These are phyloP conservation scores for Mycena floridula DNA, from an alignment of 768 basidiomycete species.

Conservation along the genomic window DNA sequence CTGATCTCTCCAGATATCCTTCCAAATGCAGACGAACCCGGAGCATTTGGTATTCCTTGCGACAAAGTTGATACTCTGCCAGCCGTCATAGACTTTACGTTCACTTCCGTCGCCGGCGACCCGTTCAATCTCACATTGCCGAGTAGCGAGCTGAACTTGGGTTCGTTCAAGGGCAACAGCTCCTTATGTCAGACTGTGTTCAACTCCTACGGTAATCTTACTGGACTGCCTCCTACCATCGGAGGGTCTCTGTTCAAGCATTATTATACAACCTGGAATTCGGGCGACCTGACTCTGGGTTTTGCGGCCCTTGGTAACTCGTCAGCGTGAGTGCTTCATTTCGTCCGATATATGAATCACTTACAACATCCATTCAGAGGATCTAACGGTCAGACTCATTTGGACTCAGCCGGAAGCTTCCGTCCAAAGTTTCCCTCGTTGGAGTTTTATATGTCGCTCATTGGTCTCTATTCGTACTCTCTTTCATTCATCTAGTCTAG, in stretches of 20 bases:
- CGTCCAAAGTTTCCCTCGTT: too few species aligned
- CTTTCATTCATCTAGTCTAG: too few species aligned
- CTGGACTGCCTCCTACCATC: neutral
- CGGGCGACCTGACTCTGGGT: neutral
- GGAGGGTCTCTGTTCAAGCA: neutral
- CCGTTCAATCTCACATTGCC: neutral
- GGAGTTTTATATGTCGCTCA: too few species aligned
- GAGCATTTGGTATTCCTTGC: conserved; percentile 27
- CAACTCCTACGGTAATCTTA: neutral
- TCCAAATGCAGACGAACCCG: conserved; percentile 22
- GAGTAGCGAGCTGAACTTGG: neutral
- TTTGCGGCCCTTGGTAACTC: too few species aligned
- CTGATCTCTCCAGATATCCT: conserved; percentile 27
- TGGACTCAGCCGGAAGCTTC: too few species aligned
- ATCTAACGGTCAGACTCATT: too few species aligned
- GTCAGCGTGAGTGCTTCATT: too few species aligned
- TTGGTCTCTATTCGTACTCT: too few species aligned
- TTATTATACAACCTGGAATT: neutral
- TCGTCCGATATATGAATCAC: too few species aligned
- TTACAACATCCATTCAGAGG: too few species aligned
- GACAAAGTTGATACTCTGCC: conserved; percentile 17
- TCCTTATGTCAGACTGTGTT: neutral
- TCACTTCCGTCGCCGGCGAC: neutral
- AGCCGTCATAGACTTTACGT: conserved; percentile 16
- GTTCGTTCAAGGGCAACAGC: neutral